phyloP scores from a whole-genome alignment of 2,329 filamentous ascomycete genomes.

The Aureobasidium musti region DNA sequence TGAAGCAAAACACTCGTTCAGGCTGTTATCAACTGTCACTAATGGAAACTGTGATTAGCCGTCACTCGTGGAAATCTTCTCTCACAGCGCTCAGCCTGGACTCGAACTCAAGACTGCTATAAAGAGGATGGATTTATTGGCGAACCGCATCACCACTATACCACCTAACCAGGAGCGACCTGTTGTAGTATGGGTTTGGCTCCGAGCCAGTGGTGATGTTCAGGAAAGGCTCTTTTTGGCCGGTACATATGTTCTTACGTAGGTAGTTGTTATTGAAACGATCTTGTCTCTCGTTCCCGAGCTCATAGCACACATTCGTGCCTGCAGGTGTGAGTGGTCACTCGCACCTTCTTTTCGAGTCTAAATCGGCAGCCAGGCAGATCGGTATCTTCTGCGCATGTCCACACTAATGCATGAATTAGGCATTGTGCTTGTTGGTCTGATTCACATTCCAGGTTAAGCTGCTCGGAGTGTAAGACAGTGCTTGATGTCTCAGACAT shows the following conservation, averaged over 20 bases:
- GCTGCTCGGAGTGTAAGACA: too few species aligned
- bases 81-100: not conserved
- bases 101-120: slow-evolving; percentile 1
- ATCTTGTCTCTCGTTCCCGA: too few species aligned
- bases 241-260: not conserved
- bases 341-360: too few species aligned
- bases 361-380: too few species aligned
- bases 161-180: slow-evolving; percentile 5
- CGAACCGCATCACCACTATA: not conserved
- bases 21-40: not conserved
- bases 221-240: not conserved
- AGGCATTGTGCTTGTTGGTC: too few species aligned
- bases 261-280: too few species aligned
- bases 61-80: not conserved
- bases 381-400: too few species aligned
- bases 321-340: too few species aligned
- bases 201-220: slow-evolving; percentile 1
- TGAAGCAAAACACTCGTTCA: slow-evolving; percentile 2
- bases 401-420: too few species aligned
- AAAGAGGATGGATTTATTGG: not conserved
- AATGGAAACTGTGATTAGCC: not conserved
- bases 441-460: too few species aligned
- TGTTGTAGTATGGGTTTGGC: slow-evolving; percentile 1
- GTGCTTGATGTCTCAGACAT: not conserved
- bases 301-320: too few species aligned